These are phyloP conservation scores for Cicer cuneatum DNA, from an alignment of 306 rosid species.

Conservation along the genomic window DNA sequence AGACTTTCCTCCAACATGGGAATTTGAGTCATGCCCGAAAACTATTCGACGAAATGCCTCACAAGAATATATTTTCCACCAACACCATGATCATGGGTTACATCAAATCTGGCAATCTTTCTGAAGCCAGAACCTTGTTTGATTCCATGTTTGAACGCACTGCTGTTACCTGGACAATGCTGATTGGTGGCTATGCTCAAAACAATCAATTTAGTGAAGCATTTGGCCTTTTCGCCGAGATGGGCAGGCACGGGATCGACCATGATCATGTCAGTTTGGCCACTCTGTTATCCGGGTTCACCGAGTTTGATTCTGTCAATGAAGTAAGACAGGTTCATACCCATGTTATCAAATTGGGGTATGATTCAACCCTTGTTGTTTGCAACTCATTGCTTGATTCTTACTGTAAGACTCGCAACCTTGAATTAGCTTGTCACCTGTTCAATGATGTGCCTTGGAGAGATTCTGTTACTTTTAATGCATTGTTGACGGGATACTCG, in stretches of 20 bases:
- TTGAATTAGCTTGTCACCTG: slow-evolving; percentile 61
- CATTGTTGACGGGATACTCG: slow-evolving; percentile 74
- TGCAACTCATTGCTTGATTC: slow-evolving; percentile 87
- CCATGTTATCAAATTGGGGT: slow-evolving; percentile 67
- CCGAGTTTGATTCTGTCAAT: slow-evolving; percentile 51
- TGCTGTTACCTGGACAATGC: slow-evolving; percentile 84
- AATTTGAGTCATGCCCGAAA: slow-evolving; percentile 59
- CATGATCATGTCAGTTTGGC: slow-evolving; percentile 79
- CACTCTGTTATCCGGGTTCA: slow-evolving; percentile 78
- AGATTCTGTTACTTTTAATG: slow-evolving; percentile 81
- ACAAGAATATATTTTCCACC: slow-evolving; percentile 64
- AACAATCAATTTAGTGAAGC: slow-evolving; percentile 60
- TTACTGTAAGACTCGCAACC: slow-evolving; percentile 67
- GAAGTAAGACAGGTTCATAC: slow-evolving; percentile 73
- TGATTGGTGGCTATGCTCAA: slow-evolving; percentile 72
- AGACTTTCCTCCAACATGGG: slow-evolving; percentile 52
- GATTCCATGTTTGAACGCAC: slow-evolving; percentile 67
- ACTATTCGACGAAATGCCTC: slow-evolving; percentile 80
- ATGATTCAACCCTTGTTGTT: slow-evolving; percentile 64
- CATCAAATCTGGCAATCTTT: slow-evolving; percentile 66
- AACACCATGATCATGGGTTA: slow-evolving; percentile 74
- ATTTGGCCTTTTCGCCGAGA: slow-evolving; percentile 62
- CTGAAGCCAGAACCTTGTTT: slow-evolving; percentile 67
- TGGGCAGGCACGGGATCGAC: slow-evolving; percentile 59
- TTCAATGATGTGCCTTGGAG: slow-evolving; percentile 60